phyloP scores from a whole-genome alignment of 169 alveolate genomes.

The Plasmodium chabaudi region DNA sequence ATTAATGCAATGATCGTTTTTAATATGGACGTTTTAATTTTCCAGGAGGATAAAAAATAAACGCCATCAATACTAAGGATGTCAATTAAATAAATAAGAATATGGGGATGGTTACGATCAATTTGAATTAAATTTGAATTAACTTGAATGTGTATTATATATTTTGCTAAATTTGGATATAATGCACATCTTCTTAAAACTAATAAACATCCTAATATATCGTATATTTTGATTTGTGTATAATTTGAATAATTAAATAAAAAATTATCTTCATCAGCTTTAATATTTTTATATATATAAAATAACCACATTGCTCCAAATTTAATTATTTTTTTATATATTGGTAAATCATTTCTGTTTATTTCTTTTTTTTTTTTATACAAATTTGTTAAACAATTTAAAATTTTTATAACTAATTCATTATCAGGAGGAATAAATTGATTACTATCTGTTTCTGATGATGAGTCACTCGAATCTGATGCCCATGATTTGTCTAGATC shows the following conservation, averaged over 20 bases:
- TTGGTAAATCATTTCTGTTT: neutral
- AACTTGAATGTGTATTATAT: conserved; percentile 50
- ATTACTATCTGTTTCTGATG: neutral
- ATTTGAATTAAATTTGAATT: conserved; percentile 8
- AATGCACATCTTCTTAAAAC: conserved; percentile 73
- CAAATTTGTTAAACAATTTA: conserved; percentile 36
- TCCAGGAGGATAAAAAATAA: conserved; percentile 69
- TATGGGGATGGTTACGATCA: conserved; percentile 48
- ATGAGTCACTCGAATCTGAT: neutral
- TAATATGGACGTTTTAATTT: conserved; percentile 57
- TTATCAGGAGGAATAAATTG: conserved; percentile 64
- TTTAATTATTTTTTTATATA: conserved; percentile 69
- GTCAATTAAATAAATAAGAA: conserved; percentile 35
- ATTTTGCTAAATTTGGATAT: conserved; percentile 33
- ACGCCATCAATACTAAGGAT: conserved; percentile 42
- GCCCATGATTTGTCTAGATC: neutral
- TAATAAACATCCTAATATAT: conserved; percentile 61
- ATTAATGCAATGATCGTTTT: conserved; percentile 63
- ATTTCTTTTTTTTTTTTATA: conserved; percentile 52
- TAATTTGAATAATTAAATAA: conserved; percentile 35
- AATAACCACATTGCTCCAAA: conserved; percentile 74
- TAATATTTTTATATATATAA: conserved; percentile 38
- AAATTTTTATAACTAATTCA: conserved; percentile 42
- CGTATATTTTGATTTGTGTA: conserved; percentile 39
- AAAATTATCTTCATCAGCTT: conserved; percentile 38